A percentile compares a stretch with the other conserved stretches of the same genome.
These are phyloP conservation scores for Pleurotus tuoliensis DNA, from an alignment of 768 basidiomycete species.

Conservation along the genomic window DNA sequence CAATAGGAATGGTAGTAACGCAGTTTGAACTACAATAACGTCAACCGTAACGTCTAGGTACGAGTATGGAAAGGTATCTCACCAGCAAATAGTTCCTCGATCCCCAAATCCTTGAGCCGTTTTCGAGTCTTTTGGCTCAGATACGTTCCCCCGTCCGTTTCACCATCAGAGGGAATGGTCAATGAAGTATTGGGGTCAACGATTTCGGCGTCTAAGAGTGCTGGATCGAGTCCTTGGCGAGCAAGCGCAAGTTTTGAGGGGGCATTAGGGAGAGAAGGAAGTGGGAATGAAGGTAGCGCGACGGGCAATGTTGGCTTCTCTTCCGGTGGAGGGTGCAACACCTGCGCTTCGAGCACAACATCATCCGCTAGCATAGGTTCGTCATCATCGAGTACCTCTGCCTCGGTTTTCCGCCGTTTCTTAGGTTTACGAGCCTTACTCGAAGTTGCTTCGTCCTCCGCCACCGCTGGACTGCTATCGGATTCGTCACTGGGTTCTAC, in stretches of 20 bases:
- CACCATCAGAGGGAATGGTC: slow-evolving; percentile 38
- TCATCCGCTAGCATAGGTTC: slow-evolving; percentile 5
- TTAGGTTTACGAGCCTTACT: slow-evolving; percentile 23
- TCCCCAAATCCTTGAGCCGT: slow-evolving; percentile 70
- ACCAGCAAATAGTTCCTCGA: slow-evolving; percentile 90
- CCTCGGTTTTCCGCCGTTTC: slow-evolving; percentile 40
- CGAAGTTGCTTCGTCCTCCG: slow-evolving; percentile 15
- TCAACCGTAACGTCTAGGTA: slow-evolving; percentile 4
- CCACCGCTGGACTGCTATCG: slow-evolving; percentile 13
- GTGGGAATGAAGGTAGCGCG: slow-evolving; percentile 64
- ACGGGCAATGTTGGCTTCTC: slow-evolving; percentile 24
- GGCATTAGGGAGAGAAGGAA: slow-evolving; percentile 59
- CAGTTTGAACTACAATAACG: slow-evolving; percentile 71
- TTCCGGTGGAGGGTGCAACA: slow-evolving; percentile 8
- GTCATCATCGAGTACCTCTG: slow-evolving; percentile 18
- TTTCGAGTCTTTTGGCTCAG: slow-evolving; percentile 58
- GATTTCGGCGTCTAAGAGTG: slow-evolving; percentile 64
- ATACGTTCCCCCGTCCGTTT: slow-evolving; percentile 38
- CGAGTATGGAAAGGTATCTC: slow-evolving; percentile 16
- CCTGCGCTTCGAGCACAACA: slow-evolving; percentile 9
- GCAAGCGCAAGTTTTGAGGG: slow-evolving; percentile 71
- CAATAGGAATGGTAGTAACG: slow-evolving; percentile 79
- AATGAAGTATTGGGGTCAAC: slow-evolving; percentile 51
- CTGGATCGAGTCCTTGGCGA: slow-evolving; percentile 75
- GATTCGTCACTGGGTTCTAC: slow-evolving; percentile 17